Evolutionary conservation across 2,329 filamentous ascomycete genomes (phyloP), one percentile per base, ranked within the genome.

Genomic region (Lanzia echinophila): DNA sequence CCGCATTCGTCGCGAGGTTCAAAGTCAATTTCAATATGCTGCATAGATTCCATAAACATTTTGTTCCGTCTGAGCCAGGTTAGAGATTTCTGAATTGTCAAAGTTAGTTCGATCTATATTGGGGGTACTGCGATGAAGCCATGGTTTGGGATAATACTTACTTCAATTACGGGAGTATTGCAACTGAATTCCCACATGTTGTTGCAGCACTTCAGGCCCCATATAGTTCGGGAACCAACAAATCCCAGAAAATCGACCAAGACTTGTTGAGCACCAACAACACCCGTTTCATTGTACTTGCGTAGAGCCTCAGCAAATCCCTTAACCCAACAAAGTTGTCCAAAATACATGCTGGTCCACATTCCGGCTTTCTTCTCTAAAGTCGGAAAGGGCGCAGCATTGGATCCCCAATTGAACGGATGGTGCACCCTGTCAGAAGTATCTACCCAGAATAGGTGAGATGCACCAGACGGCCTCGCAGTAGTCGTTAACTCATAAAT

Each of bases 321-420:
- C 33, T 31, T 34, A 15, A 34, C 10, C 44, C 44, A 47, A 47
- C 44, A 47, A 13, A 47, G 19, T 6, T 46, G 15, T 33, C n/a
- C n/a, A 2, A 7, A 1, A n/a, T 1, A 2, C 15, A 4, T 3
- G 3, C 11, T n/a, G n/a, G n/a, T n/a, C n/a, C n/a, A n/a, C n/a
- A n/a, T 13, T 3, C 6, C 6, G 10, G 31, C 2, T n/a, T 17
- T 20, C 3, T 33, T 32, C 32, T 33, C 28, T 2, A 46, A n/a
- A 12, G n/a, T 46, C 2, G 28, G 28, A 20, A 46, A 15, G 10
- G 10, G 12, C 8, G 17, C 15, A 39, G 36, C 15, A 17, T 39
- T 13, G 4, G 17, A 7, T 12, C 13, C 0, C n/a, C n/a, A n/a
- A n/a, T n/a, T n/a, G n/a, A n/a, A n/a, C 2, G 17, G 11, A 2